Base-by-base conservation (phyloP, 2,329 filamentous ascomycete species). In the Fonsecaea monophora region DNA sequence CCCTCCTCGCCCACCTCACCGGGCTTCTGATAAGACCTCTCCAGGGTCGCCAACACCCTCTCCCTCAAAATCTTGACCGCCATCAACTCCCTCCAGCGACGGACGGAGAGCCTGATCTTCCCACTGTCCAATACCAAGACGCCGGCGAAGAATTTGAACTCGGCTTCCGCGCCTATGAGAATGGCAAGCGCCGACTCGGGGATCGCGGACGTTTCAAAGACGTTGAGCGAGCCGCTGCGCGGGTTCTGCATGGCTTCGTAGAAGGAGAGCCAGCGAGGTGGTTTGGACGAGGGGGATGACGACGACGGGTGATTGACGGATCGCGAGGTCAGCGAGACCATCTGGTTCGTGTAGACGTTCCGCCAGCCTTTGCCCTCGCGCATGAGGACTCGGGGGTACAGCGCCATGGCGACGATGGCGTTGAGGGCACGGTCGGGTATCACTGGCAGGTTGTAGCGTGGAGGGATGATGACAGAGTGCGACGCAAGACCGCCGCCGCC, bases 211-310 rank as follows among this genome's bases (percentile, higher is more conserved):
- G 92, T 96, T 76, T 96, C 92, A 72, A 97, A 94, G 0, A 95
- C 95, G 71, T 97, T 96, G 72, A 94, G 92, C 73, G 77, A 83
- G 82, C 85, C 86, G 85, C 89, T 92, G 81, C 82, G 93, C 15
- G 60, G 25, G 2, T 91, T 90, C 78, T 97, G 94, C 92, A 98
- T 96, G 70, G 98, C 97, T 77, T 96, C 91, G 80, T 98, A 98
- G 78, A 97, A 99, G 0, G 92, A 95, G 53, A 99, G 82, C 88
- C 92, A 98, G 74, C 89, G 90, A 45, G 93, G 81, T 48, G 75
- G 70, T 50, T 65, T 72, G 15, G 64, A 30, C 25, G 25, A 25
- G 25, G 25, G 2, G 25, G 25, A 25, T 25, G 25, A 25, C 2
- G 25, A 25, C 25, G 5, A 50, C 55, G 32, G 64, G 60, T 38